Percentiles rank a stretch among this genome's conserved stretches.
Evolutionary conservation across 2,329 filamentous ascomycete genomes (phyloP).

Genomic region (Fusarium zealandicum): DNA sequence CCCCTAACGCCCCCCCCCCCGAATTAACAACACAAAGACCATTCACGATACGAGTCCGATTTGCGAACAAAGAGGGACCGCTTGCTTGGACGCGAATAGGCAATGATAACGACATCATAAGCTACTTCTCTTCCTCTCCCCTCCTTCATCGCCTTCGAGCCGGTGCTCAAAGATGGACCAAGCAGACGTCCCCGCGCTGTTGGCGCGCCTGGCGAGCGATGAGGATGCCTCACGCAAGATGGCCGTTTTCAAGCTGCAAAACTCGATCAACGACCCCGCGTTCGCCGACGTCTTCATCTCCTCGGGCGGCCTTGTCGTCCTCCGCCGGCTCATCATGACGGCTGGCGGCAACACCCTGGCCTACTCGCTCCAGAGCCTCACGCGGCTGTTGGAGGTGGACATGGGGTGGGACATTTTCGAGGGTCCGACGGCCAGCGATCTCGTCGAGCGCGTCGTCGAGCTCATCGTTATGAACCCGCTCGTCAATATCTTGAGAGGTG

Average conservation of each 20-base stretch:
- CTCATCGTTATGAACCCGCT: constrained; percentile 93
- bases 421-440: constrained; percentile 65
- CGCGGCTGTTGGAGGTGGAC: constrained; percentile 88
- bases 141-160: constrained; percentile 7
- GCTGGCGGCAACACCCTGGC: constrained; percentile 93
- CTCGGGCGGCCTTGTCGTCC: constrained; percentile 80
- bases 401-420: constrained; percentile 96
- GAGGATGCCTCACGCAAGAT: constrained; percentile 96
- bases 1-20: not conserved
- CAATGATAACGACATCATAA: constrained; percentile 30
- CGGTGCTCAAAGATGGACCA: constrained; percentile 62
- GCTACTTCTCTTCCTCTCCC: constrained; percentile 1
- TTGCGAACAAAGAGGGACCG: not conserved
- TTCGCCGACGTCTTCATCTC: constrained; percentile 97
- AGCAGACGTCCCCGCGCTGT: constrained; percentile 70
- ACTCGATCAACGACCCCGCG: constrained; percentile 91
- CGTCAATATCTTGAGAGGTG: constrained; percentile 95
- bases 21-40: constrained; percentile 2
- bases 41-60: constrained; percentile 1
- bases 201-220: constrained; percentile 69
- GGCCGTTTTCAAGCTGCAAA: constrained; percentile 98
- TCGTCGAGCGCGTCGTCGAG: constrained; percentile 82
- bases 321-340: constrained; percentile 83
- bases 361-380: constrained; percentile 90
- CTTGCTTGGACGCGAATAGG: constrained; percentile 8